Percentiles rank a stretch among this genome's conserved stretches.
These are phyloP conservation scores for Arabidopsis hybrid DNA, from an alignment of 441 rosid genomes.

Conservation along the genomic window DNA sequence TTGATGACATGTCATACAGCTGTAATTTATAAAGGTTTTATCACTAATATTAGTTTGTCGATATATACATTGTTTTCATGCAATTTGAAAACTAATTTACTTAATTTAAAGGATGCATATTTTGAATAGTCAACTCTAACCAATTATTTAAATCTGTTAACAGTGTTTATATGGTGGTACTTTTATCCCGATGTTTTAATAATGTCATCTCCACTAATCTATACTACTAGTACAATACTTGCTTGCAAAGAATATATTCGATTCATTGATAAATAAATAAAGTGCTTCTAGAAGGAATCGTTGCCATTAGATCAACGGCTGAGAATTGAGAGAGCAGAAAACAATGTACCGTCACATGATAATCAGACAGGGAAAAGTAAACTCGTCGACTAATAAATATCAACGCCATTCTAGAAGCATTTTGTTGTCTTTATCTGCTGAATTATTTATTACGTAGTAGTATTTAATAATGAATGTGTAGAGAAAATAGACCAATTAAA, in stretches of 20 bases:
- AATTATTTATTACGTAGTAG: neutral
- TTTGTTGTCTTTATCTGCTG: slow-evolving; percentile 21
- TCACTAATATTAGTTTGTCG: no score
- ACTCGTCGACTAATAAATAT: slow-evolving; percentile 38
- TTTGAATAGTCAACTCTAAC: slow-evolving; percentile 30
- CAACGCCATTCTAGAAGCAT: slow-evolving; percentile 43
- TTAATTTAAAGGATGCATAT: neutral
- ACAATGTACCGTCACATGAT: neutral
- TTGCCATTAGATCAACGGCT: slow-evolving; percentile 25
- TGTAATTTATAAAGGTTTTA: neutral
- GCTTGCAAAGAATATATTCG: slow-evolving; percentile 11
- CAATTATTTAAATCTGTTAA: neutral
- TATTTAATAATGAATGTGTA: neutral
- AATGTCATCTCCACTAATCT: slow-evolving; percentile 14
- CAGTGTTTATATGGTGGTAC: slow-evolving; percentile 5
- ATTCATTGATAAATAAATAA: neutral
- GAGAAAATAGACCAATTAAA: neutral
- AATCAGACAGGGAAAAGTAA: neutral
- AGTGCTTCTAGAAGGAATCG: slow-evolving; percentile 36
- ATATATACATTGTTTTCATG: no score
- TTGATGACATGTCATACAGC: slow-evolving; percentile 19
- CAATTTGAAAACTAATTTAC: no score
- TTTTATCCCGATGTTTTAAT: neutral
- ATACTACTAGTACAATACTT: neutral
- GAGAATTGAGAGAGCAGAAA: neutral